These are phyloP conservation scores for Kurtzmaniella quercitrusa DNA, from an alignment of 1,139 yeast genomes.

Conservation along the genomic window DNA sequence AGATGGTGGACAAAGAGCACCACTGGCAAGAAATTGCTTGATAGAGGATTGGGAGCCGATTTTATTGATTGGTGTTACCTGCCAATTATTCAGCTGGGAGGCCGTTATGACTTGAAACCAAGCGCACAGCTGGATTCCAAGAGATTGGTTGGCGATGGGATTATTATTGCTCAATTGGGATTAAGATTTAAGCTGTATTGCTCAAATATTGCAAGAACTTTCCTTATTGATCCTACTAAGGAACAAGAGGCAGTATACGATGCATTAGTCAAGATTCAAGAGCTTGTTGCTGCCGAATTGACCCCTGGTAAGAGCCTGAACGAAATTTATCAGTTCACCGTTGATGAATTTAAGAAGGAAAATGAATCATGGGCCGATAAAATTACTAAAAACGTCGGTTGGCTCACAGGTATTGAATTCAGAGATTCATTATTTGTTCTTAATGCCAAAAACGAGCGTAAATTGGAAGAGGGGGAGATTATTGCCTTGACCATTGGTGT, in stretches of 20 bases:
- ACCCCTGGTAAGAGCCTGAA: constrained; percentile 67
- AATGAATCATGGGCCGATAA: constrained; percentile 55
- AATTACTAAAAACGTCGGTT: constrained; percentile 82
- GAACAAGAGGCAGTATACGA: constrained; percentile 79
- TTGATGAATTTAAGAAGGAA: constrained; percentile 52
- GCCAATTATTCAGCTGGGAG: constrained; percentile 89
- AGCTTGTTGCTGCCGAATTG: constrained; percentile 47
- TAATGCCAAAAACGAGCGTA: constrained; percentile 69
- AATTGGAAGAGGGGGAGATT: constrained; percentile 67
- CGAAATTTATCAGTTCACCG: constrained; percentile 61
- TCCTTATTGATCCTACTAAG: constrained; percentile 82
- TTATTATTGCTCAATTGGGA: constrained; percentile 80
- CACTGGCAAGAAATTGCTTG: constrained; percentile 49
- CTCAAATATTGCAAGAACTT: constrained; percentile 84
- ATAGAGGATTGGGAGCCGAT: constrained; percentile 60
- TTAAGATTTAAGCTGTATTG: constrained; percentile 87
- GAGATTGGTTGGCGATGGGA: constrained; percentile 69
- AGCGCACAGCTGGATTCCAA: constrained; percentile 74
- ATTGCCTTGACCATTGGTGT: constrained; percentile 79
- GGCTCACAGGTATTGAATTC: constrained; percentile 87
- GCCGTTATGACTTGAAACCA: constrained; percentile 78
- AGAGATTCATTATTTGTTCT: constrained; percentile 76
- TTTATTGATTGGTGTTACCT: constrained; percentile 92
- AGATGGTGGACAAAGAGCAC: constrained; percentile 65
- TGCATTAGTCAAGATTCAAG: constrained; percentile 65